Evolutionary conservation across 1,284 basidiomycete genomes (phyloP).

Genomic region (Trichosporon coremiiforme): DNA sequence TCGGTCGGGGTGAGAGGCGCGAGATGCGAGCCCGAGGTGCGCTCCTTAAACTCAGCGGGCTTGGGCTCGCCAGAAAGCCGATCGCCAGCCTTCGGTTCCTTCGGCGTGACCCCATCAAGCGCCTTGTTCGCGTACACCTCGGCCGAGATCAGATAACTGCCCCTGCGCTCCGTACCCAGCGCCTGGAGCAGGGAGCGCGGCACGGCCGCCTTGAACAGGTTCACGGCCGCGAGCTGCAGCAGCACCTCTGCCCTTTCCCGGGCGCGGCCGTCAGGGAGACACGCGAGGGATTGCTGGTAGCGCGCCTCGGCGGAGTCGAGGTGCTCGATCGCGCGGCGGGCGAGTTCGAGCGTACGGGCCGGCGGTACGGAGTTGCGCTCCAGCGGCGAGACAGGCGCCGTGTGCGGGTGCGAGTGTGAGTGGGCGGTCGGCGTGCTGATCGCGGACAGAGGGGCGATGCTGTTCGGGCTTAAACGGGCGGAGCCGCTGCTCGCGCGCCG

Average conservation of each 20-base stretch:
- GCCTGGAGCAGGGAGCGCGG: background rate
- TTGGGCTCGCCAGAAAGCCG: background rate
- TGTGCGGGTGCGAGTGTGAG: too few species aligned
- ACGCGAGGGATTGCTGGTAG: background rate
- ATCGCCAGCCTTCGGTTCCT: background rate
- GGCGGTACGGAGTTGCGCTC: background rate
- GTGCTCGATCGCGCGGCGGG: conserved; percentile 14
- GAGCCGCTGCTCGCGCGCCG: background rate
- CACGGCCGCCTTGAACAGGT: conserved; percentile 7
- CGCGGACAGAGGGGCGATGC: too few species aligned
- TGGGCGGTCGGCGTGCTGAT: too few species aligned
- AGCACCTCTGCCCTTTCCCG: conserved; percentile 4
- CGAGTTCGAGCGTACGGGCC: conserved; percentile 1
- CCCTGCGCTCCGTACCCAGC: background rate
- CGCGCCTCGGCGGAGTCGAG: background rate
- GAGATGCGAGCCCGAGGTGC: background rate
- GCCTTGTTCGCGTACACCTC: conserved; percentile 16
- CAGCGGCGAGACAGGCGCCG: too few species aligned
- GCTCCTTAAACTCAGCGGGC: background rate
- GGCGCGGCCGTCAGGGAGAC: background rate
- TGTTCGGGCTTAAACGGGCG: too few species aligned
- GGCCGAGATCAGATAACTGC: conserved; percentile 1
- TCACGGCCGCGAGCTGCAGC: conserved; percentile 5
- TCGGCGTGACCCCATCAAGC: background rate
- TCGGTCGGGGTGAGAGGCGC: background rate